A percentile compares a stretch with the other conserved stretches of the same genome.
Conservation (phyloP, 192 early-diverging fungal genomes). For the Coemansia sp. region DNA sequence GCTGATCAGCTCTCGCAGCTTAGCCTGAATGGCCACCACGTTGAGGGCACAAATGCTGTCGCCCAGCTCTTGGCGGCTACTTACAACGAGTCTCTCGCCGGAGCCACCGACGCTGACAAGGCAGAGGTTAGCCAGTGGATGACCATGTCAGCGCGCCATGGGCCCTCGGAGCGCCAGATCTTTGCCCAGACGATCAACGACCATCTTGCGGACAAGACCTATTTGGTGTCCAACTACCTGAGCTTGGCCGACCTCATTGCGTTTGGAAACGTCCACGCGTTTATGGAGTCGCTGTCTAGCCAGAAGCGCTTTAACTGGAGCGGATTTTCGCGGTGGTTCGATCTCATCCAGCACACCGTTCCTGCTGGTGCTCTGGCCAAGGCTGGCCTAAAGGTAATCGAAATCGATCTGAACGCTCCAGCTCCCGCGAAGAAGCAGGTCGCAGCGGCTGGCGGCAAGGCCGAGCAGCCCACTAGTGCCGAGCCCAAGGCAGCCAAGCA, state of each 20-base stretch:
- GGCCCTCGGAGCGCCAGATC: slow-evolving; percentile 45
- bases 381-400: slow-evolving; percentile 54
- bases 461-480: slow-evolving; percentile 18
- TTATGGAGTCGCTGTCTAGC: slow-evolving; percentile 55
- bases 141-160: slow-evolving; percentile 55
- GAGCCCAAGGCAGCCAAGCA: slow-evolving; percentile 40
- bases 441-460: slow-evolving; percentile 37
- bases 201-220: slow-evolving; percentile 67
- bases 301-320: slow-evolving; percentile 63
- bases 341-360: slow-evolving; percentile 74
- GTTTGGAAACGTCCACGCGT: slow-evolving; percentile 68
- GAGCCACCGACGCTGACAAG: slow-evolving; percentile 34
- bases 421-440: slow-evolving; percentile 53
- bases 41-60: slow-evolving; percentile 50
- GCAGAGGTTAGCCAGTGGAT: slow-evolving; percentile 59
- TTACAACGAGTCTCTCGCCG: slow-evolving; percentile 45
- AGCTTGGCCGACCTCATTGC: slow-evolving; percentile 68
- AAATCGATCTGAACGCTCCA: slow-evolving; percentile 61
- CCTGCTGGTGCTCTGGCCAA: slow-evolving; percentile 43
- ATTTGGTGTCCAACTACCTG: slow-evolving; percentile 66
- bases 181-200: slow-evolving; percentile 62
- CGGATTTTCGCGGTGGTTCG: slow-evolving; percentile 77
- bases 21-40: slow-evolving; percentile 35
- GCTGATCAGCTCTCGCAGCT: slow-evolving; percentile 50
- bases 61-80: slow-evolving; percentile 44